These are phyloP conservation scores for Macroventuria anomochaeta DNA, from an alignment of 2,329 filamentous ascomycete genomes.

Conservation along the genomic window DNA sequence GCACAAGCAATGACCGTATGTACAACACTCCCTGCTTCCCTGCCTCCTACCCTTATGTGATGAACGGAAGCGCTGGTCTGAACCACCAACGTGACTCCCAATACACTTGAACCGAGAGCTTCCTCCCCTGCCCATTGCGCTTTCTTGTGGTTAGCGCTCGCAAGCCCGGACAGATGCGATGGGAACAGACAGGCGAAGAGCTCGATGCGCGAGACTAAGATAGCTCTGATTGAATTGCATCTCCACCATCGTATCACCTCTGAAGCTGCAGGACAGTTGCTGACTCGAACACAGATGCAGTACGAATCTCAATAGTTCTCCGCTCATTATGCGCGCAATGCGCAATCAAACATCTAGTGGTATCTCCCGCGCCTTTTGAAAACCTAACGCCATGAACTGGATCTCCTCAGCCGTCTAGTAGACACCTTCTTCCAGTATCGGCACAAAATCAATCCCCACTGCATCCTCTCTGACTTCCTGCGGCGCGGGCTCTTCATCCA, in stretches of 20 bases:
- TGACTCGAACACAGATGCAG: neutral
- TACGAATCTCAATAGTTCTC: neutral
- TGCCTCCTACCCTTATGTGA: neutral
- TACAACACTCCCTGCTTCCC: neutral
- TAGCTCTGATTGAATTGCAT: slow-evolving; percentile 17
- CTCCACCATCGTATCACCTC: neutral
- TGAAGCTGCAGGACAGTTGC: neutral
- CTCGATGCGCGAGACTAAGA: slow-evolving; percentile 20
- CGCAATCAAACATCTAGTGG: neutral
- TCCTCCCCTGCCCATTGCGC: neutral
- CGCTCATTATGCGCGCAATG: neutral
- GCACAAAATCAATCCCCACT: neutral
- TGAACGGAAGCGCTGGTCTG: slow-evolving; percentile 20
- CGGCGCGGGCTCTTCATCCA: neutral
- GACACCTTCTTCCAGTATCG: neutral
- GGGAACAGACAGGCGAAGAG: slow-evolving; percentile 4
- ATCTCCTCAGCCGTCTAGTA: neutral
- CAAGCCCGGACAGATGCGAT: slow-evolving; percentile 9
- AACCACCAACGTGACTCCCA: slow-evolving; percentile 14
- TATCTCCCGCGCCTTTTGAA: neutral
- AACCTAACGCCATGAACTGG: neutral
- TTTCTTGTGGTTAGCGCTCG: slow-evolving; percentile 11
- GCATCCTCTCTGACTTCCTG: neutral
- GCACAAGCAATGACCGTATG: no score
- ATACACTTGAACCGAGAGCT: slow-evolving; percentile 21